These are phyloP conservation scores for Drechslera avenae DNA, from an alignment of 2,329 filamentous ascomycete species.

Conservation along the genomic window DNA sequence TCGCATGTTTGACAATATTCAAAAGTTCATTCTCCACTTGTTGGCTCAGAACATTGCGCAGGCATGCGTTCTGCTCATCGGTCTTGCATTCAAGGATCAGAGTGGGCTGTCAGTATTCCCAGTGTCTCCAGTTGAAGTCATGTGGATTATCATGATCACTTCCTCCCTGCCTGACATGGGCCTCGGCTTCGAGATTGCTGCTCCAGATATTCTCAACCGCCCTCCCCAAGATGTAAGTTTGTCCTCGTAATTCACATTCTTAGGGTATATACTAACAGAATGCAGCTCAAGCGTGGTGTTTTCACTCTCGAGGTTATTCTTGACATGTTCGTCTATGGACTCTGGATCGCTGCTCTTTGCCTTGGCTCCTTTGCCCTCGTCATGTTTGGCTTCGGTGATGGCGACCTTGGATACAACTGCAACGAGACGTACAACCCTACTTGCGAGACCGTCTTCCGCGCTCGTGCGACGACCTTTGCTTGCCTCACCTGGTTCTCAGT, in stretches of 20 bases:
- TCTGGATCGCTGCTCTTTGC: conserved; percentile 41
- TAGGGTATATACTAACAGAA: not conserved
- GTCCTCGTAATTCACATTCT: not conserved
- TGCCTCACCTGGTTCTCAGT: conserved; percentile 77
- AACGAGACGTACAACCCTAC: conserved; percentile 35
- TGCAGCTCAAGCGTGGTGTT: conserved; percentile 43
- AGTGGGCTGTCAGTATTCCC: conserved; percentile 80
- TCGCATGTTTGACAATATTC: conserved; percentile 86
- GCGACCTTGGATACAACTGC: conserved; percentile 41
- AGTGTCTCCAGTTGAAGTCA: conserved; percentile 80
- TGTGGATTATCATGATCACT: conserved; percentile 95
- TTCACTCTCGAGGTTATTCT: conserved; percentile 47
- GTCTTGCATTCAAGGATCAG: conserved; percentile 78
- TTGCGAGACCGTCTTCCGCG: conserved; percentile 50
- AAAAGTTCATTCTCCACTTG: conserved; percentile 80
- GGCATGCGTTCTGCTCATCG: conserved; percentile 79
- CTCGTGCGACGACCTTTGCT: conserved; percentile 74
- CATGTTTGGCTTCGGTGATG: conserved; percentile 43
- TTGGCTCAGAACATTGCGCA: conserved; percentile 83
- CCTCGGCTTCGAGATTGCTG: conserved; percentile 77
- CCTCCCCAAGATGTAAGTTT: conserved; percentile 64
- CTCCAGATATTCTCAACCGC: conserved; percentile 76
- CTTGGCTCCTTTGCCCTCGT: conserved; percentile 46
- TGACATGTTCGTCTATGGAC: conserved; percentile 48
- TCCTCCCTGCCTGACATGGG: conserved; percentile 80